Evolutionary conservation across 306 rosid species (phyloP), one percentile per base, ranked within the genome.

Genomic region (Phaseolus lunatus): DNA sequence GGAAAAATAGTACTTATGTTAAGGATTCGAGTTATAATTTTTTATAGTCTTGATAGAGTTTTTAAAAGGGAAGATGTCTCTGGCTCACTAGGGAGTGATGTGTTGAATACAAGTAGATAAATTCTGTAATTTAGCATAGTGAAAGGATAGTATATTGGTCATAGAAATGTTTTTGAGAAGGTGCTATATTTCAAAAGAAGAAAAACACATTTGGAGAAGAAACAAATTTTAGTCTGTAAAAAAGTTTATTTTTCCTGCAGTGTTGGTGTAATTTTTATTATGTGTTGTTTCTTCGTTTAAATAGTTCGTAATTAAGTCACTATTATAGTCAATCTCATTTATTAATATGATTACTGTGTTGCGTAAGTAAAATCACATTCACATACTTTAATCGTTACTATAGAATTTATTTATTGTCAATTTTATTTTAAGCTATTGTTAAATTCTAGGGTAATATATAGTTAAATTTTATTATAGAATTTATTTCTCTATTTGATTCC

Each of bases 41-140:
- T n/a, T 45, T 47, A 1, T 65, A 7, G 56, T 67, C 35, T 43
- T 24, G 5, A 54, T 20, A 72, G 77, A 59, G 70, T 44, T 31
- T 45, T 45, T 37, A n/a, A 43, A 10, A 15, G 23, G 23, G 52
- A 41, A 23, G 39, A 41, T 58, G 44, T 27, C 69, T 26, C 29
- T 73, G 48, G 63, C 62, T 47, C 65, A 4, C 63, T 62, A 19
- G 58, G 35, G 49, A 7, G 24, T 29, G 57, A 43, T 43, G 59
- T 6, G 43, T 73, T 27, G 27, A 26, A 59, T 52, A 29, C 43
- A 31, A 56, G 63, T 47, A 53, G 67, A 20, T 12, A 67, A 27
- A 23, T 49, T 64, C 35, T 76, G 73, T 64, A 50, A 64, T 37
- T 49, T 76, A 23, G 16, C 39, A 29, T 62, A 48, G 29, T 27